phyloP scores from a whole-genome alignment of 2,329 filamentous ascomycete species.

The Chalaropsis ovoidea region DNA sequence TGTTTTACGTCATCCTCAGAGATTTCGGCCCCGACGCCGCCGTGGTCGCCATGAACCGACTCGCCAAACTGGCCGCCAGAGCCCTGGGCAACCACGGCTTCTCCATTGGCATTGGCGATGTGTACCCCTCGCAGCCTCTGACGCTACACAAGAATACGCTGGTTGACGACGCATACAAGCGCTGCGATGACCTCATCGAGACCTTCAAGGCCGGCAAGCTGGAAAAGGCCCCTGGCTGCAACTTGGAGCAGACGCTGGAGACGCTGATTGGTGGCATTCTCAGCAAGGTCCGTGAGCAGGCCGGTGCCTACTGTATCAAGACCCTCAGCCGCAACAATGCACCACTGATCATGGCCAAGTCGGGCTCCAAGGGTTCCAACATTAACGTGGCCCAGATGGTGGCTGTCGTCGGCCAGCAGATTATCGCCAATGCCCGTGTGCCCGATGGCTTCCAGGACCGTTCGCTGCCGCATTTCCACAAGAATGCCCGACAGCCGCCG shows the following conservation, averaged over 20 bases:
- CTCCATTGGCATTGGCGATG: constrained; percentile 90
- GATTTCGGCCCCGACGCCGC: constrained; percentile 88
- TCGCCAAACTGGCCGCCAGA: constrained; percentile 82
- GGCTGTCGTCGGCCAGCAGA: constrained; percentile 91
- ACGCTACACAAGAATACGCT: constrained; percentile 63
- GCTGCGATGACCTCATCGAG: constrained; percentile 74
- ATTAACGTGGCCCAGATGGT: constrained; percentile 99
- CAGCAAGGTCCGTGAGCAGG: constrained; percentile 80
- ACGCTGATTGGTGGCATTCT: constrained; percentile 84
- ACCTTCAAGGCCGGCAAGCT: constrained; percentile 71
- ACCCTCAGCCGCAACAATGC: constrained; percentile 87
- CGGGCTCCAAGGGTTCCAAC: constrained; percentile 89
- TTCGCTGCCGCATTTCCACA: constrained; percentile 88
- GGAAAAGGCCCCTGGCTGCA: constrained; percentile 77
- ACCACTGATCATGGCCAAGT: constrained; percentile 92
- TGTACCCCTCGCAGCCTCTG: constrained; percentile 68
- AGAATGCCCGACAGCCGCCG: constrained; percentile 81
- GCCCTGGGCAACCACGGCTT: constrained; percentile 86
- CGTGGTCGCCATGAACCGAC: constrained; percentile 82
- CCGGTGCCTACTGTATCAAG: constrained; percentile 81
- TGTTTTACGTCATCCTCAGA: constrained; percentile 92
- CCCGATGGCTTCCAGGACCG: constrained; percentile 93
- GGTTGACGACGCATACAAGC: constrained; percentile 65
- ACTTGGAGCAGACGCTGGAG: constrained; percentile 85
- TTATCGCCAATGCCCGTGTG: constrained; percentile 88